phyloP scores from a whole-genome alignment of 192 early-diverging fungal genomes.

The Dimargaris xerosporica region DNA sequence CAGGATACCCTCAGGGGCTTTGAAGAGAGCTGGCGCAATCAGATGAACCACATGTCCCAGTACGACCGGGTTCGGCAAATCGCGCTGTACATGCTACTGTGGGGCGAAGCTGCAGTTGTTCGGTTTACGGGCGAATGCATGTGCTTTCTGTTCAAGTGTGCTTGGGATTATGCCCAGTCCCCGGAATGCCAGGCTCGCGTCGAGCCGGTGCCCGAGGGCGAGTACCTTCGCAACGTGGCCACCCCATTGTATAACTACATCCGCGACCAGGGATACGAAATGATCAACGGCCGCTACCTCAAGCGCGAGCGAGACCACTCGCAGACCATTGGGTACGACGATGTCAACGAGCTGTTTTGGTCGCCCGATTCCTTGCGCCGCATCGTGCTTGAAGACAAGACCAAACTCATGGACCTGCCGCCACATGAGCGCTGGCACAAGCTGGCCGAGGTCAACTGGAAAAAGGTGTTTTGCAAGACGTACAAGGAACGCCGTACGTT shows the following conservation, averaged over 20 bases:
- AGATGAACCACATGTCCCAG: conserved; percentile 57
- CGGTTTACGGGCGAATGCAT: conserved; percentile 59
- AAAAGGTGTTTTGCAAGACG: conserved; percentile 55
- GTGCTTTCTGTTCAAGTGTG: conserved; percentile 66
- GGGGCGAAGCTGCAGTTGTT: conserved; percentile 65
- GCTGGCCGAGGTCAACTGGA: conserved; percentile 52
- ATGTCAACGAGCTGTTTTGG: conserved; percentile 78
- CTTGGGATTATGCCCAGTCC: conserved; percentile 32
- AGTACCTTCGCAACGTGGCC: conserved; percentile 49
- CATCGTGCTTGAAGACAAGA: conserved; percentile 38
- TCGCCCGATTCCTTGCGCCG: conserved; percentile 41
- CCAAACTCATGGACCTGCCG: conserved; percentile 40
- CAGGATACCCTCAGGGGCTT: conserved; percentile 31
- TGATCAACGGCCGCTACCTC: conserved; percentile 48
- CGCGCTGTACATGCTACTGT: conserved; percentile 57
- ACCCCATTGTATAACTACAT: conserved; percentile 58
- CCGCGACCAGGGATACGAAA: conserved; percentile 58
- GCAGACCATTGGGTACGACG: conserved; percentile 62
- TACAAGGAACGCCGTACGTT: conserved; percentile 73
- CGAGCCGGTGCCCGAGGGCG: conserved; percentile 42
- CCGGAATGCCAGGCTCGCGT: conserved; percentile 32
- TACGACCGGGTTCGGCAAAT: conserved; percentile 53
- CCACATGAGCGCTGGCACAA: conserved; percentile 42
- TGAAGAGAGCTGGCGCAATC: conserved; percentile 48
- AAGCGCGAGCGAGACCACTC: conserved; percentile 65